Base-by-base conservation (phyloP, 106 monocot genomes). In the Phalaenopsis equestris region DNA sequence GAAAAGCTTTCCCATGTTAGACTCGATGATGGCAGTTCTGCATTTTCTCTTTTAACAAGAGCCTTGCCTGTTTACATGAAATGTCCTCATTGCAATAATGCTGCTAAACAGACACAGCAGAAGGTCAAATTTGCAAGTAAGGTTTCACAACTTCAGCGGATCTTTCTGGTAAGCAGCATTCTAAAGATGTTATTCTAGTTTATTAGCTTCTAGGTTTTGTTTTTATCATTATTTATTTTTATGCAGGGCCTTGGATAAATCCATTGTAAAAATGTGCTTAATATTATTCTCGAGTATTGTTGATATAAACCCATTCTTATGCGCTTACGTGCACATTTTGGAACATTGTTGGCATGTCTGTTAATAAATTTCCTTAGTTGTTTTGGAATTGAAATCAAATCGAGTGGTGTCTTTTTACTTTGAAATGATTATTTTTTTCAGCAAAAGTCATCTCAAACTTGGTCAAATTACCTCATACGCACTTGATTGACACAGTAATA, bases 41-140 rank as follows among this genome's bases (percentile, higher is more conserved):
- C 85, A 75, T 87, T 79, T 86, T 84, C 88, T 41, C 85, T 99
- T 55, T 87, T 99, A 77, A 91, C 90, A 78, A 88, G 88, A 42
- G 88, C 93, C 43, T 85, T 99, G 83, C 99, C 95, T 2, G 38
- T 99, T 81, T 95, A 90, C 87, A 99, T 99, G 95, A 88, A 91
- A 4, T 99, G 99, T n/a, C 99, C 94, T 39, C 86, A 99, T 75
- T 99, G 99, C 77, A 85, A 68, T 79, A 83, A 80, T 15, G 82
- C 88, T 43, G 73, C 39, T 18, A 84, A 82, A 75, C 81, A 88
- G 42, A 55, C 75, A 23, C 24, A 81, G 14, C 78, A 84, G 78
- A 83, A 90, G 49, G 74, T 82, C 79, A 94, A 93, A 79, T 95
- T 99, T 89, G 86, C 95, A 21, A 88, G 88, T 87, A 88, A 83